phyloP scores from a whole-genome alignment of 2,329 filamentous ascomycete species.

The Ustulina deusta region DNA sequence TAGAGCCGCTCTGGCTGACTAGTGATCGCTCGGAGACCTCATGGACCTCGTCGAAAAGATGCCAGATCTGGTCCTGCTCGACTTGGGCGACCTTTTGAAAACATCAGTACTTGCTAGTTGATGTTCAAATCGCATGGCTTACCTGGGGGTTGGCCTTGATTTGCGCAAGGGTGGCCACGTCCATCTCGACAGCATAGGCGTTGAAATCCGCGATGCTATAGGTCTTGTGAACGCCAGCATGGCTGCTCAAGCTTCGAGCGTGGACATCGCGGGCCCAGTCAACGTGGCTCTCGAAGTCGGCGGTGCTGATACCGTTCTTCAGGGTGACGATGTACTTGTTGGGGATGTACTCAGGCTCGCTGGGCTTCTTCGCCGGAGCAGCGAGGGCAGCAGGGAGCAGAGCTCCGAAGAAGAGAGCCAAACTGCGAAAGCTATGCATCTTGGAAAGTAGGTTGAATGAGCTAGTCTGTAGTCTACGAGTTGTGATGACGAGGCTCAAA shows the following conservation, averaged over 20 bases:
- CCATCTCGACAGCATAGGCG: conserved; percentile 58
- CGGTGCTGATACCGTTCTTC: conserved; percentile 48
- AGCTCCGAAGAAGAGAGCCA: conserved; percentile 49
- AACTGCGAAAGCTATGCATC: conserved; percentile 48
- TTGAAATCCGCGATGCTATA: conserved; percentile 58
- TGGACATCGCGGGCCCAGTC: conserved; percentile 53
- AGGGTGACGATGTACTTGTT: conserved; percentile 51
- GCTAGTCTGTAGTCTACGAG: conserved; percentile 21
- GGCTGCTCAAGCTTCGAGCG: conserved; percentile 53
- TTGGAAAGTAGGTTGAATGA: conserved; percentile 19
- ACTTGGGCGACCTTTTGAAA: conserved; percentile 46
- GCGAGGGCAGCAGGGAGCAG: conserved; percentile 48
- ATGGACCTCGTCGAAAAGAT: conserved; percentile 43
- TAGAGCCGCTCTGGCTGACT: conserved; percentile 52
- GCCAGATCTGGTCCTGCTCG: conserved; percentile 50
- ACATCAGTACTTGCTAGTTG: neutral
- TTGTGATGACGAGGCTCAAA: conserved; percentile 18
- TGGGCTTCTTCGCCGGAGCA: conserved; percentile 43
- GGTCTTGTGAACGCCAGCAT: conserved; percentile 55
- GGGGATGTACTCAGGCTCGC: conserved; percentile 45
- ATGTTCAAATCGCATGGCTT: neutral
- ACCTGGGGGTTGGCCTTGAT: conserved; percentile 51
- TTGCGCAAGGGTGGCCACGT: conserved; percentile 49
- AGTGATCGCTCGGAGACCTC: conserved; percentile 44
- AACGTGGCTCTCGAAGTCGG: conserved; percentile 53